Conservation (phyloP, 768 basidiomycete genomes). For the Boletus subcaerulescens region DNA sequence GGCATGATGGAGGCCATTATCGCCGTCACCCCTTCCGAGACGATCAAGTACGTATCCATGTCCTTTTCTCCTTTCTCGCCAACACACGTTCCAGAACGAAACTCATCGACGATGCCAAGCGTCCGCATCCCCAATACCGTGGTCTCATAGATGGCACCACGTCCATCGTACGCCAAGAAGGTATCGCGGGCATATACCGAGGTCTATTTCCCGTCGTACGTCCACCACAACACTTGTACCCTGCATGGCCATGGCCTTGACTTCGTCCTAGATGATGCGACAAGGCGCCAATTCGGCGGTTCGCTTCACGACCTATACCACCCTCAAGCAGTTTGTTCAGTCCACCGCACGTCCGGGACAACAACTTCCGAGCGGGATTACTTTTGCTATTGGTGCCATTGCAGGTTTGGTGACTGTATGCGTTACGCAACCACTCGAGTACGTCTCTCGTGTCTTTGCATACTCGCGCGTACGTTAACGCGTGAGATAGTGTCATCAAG, state of each 20-base stretch:
- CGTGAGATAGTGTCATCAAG: slow-evolving; percentile 75
- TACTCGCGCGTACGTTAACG: background rate
- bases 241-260: background rate
- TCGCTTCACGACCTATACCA: slow-evolving; percentile 92
- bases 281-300: slow-evolving; percentile 98
- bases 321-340: slow-evolving; percentile 90
- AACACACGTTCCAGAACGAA: slow-evolving; percentile 69
- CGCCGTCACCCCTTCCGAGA: slow-evolving; percentile 96
- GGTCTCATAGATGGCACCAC: slow-evolving; percentile 84
- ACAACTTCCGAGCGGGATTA: slow-evolving; percentile 79
- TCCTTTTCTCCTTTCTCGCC: background rate
- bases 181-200: slow-evolving; percentile 79
- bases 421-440: slow-evolving; percentile 85
- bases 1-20: slow-evolving; percentile 91
- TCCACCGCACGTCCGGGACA: slow-evolving; percentile 81
- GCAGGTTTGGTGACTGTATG: slow-evolving; percentile 96
- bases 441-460: slow-evolving; percentile 20
- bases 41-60: slow-evolving; percentile 76
- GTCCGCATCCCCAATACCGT: slow-evolving; percentile 77
- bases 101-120: slow-evolving; percentile 91
- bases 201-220: slow-evolving; percentile 92
- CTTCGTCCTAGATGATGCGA: slow-evolving; percentile 74
- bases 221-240: slow-evolving; percentile 8
- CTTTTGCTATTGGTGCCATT: slow-evolving; percentile 91
- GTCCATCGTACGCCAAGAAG: slow-evolving; percentile 81